Evolutionary conservation across 2,329 filamentous ascomycete genomes (phyloP).

Genomic region (Botrytis medusae): DNA sequence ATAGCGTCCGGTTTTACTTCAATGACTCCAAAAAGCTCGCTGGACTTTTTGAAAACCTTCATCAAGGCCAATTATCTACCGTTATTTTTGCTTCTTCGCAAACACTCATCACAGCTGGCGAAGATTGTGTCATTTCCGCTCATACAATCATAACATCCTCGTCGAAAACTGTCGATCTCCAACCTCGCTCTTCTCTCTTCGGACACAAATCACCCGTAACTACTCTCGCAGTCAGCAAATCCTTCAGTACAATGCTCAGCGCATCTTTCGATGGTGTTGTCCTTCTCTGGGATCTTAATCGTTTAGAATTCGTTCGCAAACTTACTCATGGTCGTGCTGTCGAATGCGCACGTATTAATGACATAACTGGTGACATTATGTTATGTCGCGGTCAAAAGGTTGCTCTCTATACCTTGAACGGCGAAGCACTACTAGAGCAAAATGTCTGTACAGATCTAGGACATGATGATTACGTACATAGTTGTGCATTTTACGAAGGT

Average conservation of each 20-base stretch:
- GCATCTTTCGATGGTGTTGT: slow-evolving; percentile 79
- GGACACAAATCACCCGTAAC: slow-evolving; percentile 85
- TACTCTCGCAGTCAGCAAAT: slow-evolving; percentile 78
- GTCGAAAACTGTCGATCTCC: slow-evolving; percentile 72
- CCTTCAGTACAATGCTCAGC: slow-evolving; percentile 85
- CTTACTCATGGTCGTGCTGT: slow-evolving; percentile 58
- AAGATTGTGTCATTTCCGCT: slow-evolving; percentile 87
- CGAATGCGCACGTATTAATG: slow-evolving; percentile 83
- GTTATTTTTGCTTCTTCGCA: slow-evolving; percentile 85
- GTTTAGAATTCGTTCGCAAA: slow-evolving; percentile 79
- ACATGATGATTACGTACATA: slow-evolving; percentile 73
- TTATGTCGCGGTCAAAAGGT: slow-evolving; percentile 76
- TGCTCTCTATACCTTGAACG: slow-evolving; percentile 83
- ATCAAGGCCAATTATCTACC: slow-evolving; percentile 84
- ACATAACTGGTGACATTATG: slow-evolving; percentile 85
- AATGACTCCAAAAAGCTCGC: slow-evolving; percentile 79
- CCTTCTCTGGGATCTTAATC: slow-evolving; percentile 92
- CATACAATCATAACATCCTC: slow-evolving; percentile 67
- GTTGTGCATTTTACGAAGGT: slow-evolving; percentile 91
- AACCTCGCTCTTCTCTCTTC: slow-evolving; percentile 78
- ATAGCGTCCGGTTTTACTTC: slow-evolving; percentile 86
- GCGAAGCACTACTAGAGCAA: slow-evolving; percentile 77
- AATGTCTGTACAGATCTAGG: slow-evolving; percentile 63
- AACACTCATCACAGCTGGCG: slow-evolving; percentile 86
- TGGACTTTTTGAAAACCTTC: slow-evolving; percentile 89